Percentiles rank a stretch among this genome's conserved stretches.
Evolutionary conservation across 2,329 filamentous ascomycete genomes (phyloP).

Genomic region (Pseudogymnoascus sp.): DNA sequence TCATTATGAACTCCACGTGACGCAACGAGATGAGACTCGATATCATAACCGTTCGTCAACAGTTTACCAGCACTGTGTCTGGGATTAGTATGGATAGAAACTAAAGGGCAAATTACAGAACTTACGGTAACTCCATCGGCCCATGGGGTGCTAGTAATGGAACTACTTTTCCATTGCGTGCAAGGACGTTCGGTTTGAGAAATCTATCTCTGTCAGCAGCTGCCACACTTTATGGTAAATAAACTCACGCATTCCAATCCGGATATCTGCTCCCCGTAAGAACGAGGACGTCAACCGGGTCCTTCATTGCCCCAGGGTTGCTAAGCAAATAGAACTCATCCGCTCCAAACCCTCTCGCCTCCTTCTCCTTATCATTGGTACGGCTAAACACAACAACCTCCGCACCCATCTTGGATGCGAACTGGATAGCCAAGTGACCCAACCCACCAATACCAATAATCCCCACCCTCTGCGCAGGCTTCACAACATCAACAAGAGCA

Average conservation of each 20-base stretch:
- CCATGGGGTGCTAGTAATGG: constrained; percentile 32
- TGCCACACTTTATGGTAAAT: neutral
- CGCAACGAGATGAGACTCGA: constrained; percentile 17
- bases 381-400: constrained; percentile 57
- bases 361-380: constrained; percentile 47
- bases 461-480: constrained; percentile 24
- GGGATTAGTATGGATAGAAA: neutral
- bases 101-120: neutral
- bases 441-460: constrained; percentile 52
- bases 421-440: constrained; percentile 56
- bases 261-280: constrained; percentile 26
- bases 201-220: constrained; percentile 7
- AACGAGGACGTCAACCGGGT: constrained; percentile 20
- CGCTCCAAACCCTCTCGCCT: constrained; percentile 55
- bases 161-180: constrained; percentile 42
- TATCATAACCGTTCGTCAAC: constrained; percentile 18
- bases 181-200: constrained; percentile 29
- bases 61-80: neutral
- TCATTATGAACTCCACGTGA: constrained; percentile 15
- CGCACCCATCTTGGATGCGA: constrained; percentile 53
- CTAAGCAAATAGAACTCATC: constrained; percentile 34
- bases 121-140: constrained; percentile 18
- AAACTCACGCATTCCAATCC: constrained; percentile 29
- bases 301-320: constrained; percentile 16
- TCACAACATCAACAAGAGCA: constrained; percentile 23